phyloP scores from a whole-genome alignment of 179 eudicot genomes.

The Gypsophila paniculata region DNA sequence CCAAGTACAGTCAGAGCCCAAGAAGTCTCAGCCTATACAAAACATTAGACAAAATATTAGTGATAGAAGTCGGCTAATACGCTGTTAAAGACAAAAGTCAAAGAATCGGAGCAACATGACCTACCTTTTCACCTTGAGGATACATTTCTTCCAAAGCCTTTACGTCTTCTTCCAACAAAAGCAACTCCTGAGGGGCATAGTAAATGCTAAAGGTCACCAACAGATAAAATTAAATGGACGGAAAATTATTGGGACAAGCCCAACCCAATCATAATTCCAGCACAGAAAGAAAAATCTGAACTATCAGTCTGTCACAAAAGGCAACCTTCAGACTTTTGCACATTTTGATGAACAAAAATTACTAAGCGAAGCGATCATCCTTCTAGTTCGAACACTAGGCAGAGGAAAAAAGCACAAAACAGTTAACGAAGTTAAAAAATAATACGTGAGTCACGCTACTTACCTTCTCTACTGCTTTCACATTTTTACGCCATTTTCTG shows the following conservation, averaged over 20 bases:
- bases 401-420: not conserved
- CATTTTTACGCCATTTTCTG: slow-evolving; percentile 95
- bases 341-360: not conserved
- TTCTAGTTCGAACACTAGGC: not conserved
- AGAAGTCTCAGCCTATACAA: slow-evolving; percentile 81
- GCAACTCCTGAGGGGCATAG: slow-evolving; percentile 60
- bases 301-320: not conserved
- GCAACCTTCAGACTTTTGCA: slow-evolving; percentile 2
- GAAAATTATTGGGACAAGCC: not conserved
- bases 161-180: slow-evolving; percentile 85
- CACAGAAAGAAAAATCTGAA: not conserved
- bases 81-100: slow-evolving; percentile 1
- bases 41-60: slow-evolving; percentile 25
- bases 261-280: slow-evolving; percentile 3
- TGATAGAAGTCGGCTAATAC: slow-evolving; percentile 2
- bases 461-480: slow-evolving; percentile 91
- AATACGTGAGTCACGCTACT: not conserved
- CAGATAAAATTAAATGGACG: not conserved
- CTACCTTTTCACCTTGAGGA: slow-evolving; percentile 99
- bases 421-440: not conserved
- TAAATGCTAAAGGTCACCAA: not conserved
- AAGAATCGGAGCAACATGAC: slow-evolving; percentile 12
- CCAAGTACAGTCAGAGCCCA: slow-evolving; percentile 99
- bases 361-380: not conserved
- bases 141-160: slow-evolving; percentile 98